These are phyloP conservation scores for Ogataea siamensis DNA, from an alignment of 805 yeast genomes.

Conservation along the genomic window DNA sequence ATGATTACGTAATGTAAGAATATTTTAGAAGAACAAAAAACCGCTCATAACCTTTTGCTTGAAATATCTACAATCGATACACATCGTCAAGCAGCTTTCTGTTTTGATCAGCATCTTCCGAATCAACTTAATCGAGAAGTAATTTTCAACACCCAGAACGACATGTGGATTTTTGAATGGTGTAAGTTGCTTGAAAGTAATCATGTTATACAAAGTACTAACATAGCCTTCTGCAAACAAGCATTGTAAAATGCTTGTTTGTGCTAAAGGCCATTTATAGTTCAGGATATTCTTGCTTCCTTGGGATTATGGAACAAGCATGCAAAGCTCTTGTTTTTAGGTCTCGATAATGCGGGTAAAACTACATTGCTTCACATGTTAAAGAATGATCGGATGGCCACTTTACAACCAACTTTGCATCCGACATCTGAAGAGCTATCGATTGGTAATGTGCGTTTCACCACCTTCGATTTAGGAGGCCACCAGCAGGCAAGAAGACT, in stretches of 20 bases:
- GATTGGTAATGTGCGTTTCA: slow-evolving; percentile 93
- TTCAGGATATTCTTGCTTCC: slow-evolving; percentile 74
- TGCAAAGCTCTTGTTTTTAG: slow-evolving; percentile 92
- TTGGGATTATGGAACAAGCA: slow-evolving; percentile 90
- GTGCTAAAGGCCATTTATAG: slow-evolving; percentile 30
- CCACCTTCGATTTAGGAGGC: slow-evolving; percentile 98
- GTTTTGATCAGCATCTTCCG: too few relatives aligned
- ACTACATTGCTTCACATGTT: slow-evolving; percentile 85
- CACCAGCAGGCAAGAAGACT: slow-evolving; percentile 98
- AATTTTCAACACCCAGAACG: background rate
- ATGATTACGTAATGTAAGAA: slow-evolving; percentile 3
- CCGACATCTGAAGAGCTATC: slow-evolving; percentile 98
- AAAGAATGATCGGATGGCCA: slow-evolving; percentile 94
- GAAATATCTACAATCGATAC: too few relatives aligned
- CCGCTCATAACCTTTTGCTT: slow-evolving; percentile 13
- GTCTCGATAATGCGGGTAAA: slow-evolving; percentile 97
- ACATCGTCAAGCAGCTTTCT: too few relatives aligned
- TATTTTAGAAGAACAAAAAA: too few relatives aligned
- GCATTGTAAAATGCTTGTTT: slow-evolving; percentile 4
- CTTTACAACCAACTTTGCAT: slow-evolving; percentile 95
- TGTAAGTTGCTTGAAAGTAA: slow-evolving; percentile 30
- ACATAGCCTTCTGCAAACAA: slow-evolving; percentile 3
- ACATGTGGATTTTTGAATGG: slow-evolving; percentile 40
- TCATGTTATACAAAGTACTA: slow-evolving; percentile 6
- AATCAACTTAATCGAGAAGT: too few relatives aligned